Base-by-base conservation (phyloP, 2,329 filamentous ascomycete genomes). In the Epichloe gansuensis region DNA sequence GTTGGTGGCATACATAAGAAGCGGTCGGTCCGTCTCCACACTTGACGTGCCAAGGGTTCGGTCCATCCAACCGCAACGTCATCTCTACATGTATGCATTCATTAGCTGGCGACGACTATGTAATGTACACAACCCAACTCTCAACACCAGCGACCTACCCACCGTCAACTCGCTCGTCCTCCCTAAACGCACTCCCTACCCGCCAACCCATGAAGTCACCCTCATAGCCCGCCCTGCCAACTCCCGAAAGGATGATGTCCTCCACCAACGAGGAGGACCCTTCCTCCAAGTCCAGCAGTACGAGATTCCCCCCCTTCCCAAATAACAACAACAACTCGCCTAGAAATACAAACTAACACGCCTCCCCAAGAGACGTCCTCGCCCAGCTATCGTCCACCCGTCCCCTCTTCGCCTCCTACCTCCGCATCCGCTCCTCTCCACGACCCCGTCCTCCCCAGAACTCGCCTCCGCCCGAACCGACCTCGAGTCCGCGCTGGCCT, bases 361-460 rank as follows among this genome's bases (percentile, higher is more conserved):
- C 21, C 51, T 43, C 5, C 37, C 51, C 42, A 54, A 95, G 90
- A 71, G 93, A 98, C 72, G 88, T 97, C 60, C 83, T 95, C 59
- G 74, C 83, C 57, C 86, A 94, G 56, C 83, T 98, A 58, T 79
- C 85, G 59, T 82, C 81, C 13, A 86, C 88, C 51, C 85, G 91
- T 9, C 85, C 91, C 50, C 83, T 96, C 53, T 96, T 96, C 76
- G 84, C 87, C 58, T 96, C 91, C 15, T 98, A 95, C 74, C 80
- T 95, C 44, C 91, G 93, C 65, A 98, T 98, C 72, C 88, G 90
- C 64, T 93, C 90, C 84, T 95, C 28, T 80, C 84, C 54, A 84
- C 83, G 42, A 78, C 81, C 8, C 72, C 83, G 13, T 75, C 76
- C 44, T 91, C 88, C 17, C 90, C 89, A 12, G 93, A 98, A 67